Evolutionary conservation across 2,329 filamentous ascomycete genomes (phyloP).

Genomic region (Xylariaceae sp.): DNA sequence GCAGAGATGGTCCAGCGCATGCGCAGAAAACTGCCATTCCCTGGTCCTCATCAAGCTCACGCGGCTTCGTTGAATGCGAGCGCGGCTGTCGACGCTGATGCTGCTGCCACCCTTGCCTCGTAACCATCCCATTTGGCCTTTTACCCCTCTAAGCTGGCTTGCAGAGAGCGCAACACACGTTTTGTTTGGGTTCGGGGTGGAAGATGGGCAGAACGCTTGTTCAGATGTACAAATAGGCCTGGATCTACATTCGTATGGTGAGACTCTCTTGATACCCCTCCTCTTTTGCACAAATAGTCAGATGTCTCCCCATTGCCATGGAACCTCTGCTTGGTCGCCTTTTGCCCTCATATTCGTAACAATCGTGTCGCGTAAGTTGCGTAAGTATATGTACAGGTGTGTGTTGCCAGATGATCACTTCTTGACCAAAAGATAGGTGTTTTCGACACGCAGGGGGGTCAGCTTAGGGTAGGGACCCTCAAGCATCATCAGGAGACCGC

Average conservation of each 20-base stretch:
- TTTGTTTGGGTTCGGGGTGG: not conserved
- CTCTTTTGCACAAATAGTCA: conserved; percentile 3
- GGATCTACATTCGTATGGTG: conserved; percentile 11
- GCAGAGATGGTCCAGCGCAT: conserved; percentile 70
- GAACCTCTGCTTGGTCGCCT: conserved; percentile 7
- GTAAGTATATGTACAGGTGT: conserved; percentile 3
- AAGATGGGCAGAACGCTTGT: conserved; percentile 2
- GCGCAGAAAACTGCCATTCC: conserved; percentile 79
- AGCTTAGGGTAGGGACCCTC: conserved; percentile 96
- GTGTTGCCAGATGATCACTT: conserved; percentile 50
- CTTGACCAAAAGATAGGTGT: conserved; percentile 91
- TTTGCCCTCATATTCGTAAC: conserved; percentile 2
- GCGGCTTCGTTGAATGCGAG: conserved; percentile 4
- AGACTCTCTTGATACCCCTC: conserved; percentile 3
- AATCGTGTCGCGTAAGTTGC: conserved; percentile 11
- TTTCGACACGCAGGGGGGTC: conserved; percentile 84
- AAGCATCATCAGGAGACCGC: conserved; percentile 82
- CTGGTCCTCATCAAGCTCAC: conserved; percentile 52
- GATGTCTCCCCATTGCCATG: conserved; percentile 1
- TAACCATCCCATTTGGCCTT: not conserved
- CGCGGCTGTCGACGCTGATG: conserved; percentile 1
- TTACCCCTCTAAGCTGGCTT: not conserved
- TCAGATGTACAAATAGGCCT: conserved; percentile 8
- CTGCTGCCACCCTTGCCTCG: conserved; percentile 17
- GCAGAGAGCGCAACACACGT: not conserved